A percentile compares a stretch with the other conserved stretches of the same genome.
Evolutionary conservation across 2,329 filamentous ascomycete species (phyloP).

Genomic region (Ciborinia camelliae): DNA sequence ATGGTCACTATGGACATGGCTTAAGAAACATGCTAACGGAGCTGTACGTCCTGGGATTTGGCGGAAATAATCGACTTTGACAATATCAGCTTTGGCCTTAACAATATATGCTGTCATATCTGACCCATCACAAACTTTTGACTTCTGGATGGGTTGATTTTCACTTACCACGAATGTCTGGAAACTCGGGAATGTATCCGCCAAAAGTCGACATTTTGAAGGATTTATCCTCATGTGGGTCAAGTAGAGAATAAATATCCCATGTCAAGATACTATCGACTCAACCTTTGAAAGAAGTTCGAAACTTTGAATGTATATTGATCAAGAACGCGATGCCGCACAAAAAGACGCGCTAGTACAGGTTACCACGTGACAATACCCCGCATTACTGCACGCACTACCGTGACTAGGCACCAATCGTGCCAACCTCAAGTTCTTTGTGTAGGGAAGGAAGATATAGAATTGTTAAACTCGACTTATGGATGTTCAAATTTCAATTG

Average conservation of each 20-base stretch:
- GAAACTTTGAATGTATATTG: background rate
- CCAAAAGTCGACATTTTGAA: constrained; percentile 71
- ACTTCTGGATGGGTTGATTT: background rate
- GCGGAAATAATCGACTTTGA: constrained; percentile 77
- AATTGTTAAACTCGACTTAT: no score
- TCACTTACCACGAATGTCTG: constrained; percentile 63
- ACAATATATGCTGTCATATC: background rate
- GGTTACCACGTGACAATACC: background rate
- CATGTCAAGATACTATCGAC: background rate
- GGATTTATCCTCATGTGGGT: background rate
- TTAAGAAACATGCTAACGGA: constrained; percentile 81
- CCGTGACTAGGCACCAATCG: no score
- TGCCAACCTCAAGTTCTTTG: no score
- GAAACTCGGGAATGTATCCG: constrained; percentile 71
- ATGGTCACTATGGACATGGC: constrained; percentile 91
- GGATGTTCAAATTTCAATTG: no score
- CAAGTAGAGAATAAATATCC: background rate
- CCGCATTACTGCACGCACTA: background rate
- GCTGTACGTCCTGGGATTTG: constrained; percentile 50
- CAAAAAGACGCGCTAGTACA: constrained; percentile 3
- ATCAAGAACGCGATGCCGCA: background rate
- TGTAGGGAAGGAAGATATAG: no score
- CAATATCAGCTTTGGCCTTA: constrained; percentile 10
- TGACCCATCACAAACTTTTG: background rate
- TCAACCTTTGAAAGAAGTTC: background rate